Conservation (phyloP, 2,329 filamentous ascomycete genomes). For the Bipolaris gigantea region DNA sequence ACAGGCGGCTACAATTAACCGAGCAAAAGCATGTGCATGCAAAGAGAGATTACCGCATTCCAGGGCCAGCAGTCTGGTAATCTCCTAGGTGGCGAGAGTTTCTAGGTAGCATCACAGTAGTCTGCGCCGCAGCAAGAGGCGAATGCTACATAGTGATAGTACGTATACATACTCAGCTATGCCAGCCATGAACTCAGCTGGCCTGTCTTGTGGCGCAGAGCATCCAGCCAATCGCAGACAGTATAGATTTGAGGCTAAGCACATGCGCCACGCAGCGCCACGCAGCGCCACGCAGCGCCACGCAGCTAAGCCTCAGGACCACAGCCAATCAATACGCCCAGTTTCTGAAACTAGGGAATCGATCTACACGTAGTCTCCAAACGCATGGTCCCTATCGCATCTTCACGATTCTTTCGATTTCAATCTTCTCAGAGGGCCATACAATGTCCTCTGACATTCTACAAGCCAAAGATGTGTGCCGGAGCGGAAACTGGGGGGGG, state of each 20-base stretch:
- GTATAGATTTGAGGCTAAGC: not conserved
- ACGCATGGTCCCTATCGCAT: not conserved
- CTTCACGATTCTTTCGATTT: not conserved
- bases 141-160: not conserved
- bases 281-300: constrained; percentile 1
- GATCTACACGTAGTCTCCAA: not conserved
- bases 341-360: not conserved
- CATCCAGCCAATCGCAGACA: not conserved
- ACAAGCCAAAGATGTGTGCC: not conserved
- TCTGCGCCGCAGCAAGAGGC: not conserved
- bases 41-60: not conserved
- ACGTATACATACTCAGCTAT: not conserved
- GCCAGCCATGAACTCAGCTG: not conserved
- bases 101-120: too few relatives aligned
- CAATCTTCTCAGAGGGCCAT: not conserved
- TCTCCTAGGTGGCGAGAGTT: not conserved
- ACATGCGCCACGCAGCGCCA: constrained; percentile 2
- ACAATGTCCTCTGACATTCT: not conserved
- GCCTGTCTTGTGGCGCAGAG: too few relatives aligned
- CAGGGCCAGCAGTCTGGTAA: not conserved
- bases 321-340: not conserved
- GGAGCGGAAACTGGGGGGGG: not conserved
- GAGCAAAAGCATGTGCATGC: too few relatives aligned
- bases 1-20: not conserved
- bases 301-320: not conserved